Base-by-base conservation (phyloP, 768 basidiomycete species). In the Piloderma croceum region DNA sequence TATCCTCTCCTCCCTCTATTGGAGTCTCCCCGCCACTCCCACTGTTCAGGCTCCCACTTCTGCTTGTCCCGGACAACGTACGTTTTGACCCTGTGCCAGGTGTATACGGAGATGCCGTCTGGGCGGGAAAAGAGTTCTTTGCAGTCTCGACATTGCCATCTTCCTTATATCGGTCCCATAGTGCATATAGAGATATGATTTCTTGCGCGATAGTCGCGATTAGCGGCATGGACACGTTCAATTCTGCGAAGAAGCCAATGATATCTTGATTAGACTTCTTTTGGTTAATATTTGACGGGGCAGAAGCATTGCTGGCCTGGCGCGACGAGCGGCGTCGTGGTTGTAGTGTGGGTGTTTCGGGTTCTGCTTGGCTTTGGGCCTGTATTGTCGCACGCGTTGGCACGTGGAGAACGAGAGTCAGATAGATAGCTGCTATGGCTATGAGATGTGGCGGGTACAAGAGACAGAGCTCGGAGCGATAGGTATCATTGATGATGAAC, bases 401-500 rank as follows among this genome's bases (percentile, higher is more conserved):
- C 1, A 70, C 63, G 53, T 90, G 82, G 7, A 91, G 69, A 36
- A 84, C 76, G 54, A 90, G 80, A 0, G 88, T 84, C 43, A 97
- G 77, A 65, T 91, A 96, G 41, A 99, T 77, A 0, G 90, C 86
- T 0, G 93, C 83, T 54, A 97, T 77, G 17, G 94, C 91, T 49
- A 98, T 88, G 41, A 97, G 69, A 58, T 98, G 91, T 0, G 96
- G 96, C 0, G 96, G 93, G 57, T 98, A 84, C 21, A 96, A 63
- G n/a, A 99, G 79, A 56, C 90, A 91, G 15, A 99, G 69, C 41
- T 93, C 88, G 4, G 90, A 92, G 39, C 93, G 80, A 56, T 91
- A 97, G 1, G 88, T 91, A 60, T 98, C 94, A 64, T 98, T 99
- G 56, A 99, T 79, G 57, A 97, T 80, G 58, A 91, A 92, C 89